phyloP scores from a whole-genome alignment of 768 basidiomycete genomes.

The Tylopilus sp. region DNA sequence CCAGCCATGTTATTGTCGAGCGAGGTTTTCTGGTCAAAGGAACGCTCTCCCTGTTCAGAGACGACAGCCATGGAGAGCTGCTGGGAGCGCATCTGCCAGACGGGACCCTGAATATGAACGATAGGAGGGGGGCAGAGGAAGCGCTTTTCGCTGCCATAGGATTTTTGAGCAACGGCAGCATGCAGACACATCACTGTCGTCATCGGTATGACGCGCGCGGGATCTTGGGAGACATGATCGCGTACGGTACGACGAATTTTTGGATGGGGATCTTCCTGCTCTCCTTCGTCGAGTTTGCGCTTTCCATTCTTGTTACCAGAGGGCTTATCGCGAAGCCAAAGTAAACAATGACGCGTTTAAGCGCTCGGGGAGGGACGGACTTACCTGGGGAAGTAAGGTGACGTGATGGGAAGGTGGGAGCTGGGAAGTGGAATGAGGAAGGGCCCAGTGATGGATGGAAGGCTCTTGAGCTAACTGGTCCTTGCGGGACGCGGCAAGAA shows the following conservation, averaged over 20 bases:
- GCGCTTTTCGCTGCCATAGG: slow-evolving; percentile 92
- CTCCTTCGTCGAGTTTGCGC: slow-evolving; percentile 68
- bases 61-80: slow-evolving; percentile 85
- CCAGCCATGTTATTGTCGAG: slow-evolving; percentile 82
- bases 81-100: slow-evolving; percentile 78
- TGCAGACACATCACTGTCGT: slow-evolving; percentile 88
- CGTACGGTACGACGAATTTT: slow-evolving; percentile 85
- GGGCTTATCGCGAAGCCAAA: slow-evolving; percentile 22
- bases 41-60: slow-evolving; percentile 77
- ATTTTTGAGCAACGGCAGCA: slow-evolving; percentile 93
- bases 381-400: slow-evolving; percentile 39
- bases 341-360: slow-evolving; percentile 27
- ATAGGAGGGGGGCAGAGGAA: slow-evolving; percentile 93
- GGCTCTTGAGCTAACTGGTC: slow-evolving; percentile 29
- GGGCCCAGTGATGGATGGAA: slow-evolving; percentile 38
- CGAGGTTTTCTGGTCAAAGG: slow-evolving; percentile 80
- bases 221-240: slow-evolving; percentile 77
- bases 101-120: slow-evolving; percentile 87
- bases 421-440: slow-evolving; percentile 30
- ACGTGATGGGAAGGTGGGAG: slow-evolving; percentile 27
- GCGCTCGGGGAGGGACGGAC: slow-evolving; percentile 27
- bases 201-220: slow-evolving; percentile 77
- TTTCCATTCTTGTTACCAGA: slow-evolving; percentile 50
- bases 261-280: slow-evolving; percentile 58
- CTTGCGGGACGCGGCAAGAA: slow-evolving; percentile 33